A percentile compares a stretch with the other conserved stretches of the same genome.
Conservation (phyloP, 306 rosid genomes). For the Sesbania bispinosa region DNA sequence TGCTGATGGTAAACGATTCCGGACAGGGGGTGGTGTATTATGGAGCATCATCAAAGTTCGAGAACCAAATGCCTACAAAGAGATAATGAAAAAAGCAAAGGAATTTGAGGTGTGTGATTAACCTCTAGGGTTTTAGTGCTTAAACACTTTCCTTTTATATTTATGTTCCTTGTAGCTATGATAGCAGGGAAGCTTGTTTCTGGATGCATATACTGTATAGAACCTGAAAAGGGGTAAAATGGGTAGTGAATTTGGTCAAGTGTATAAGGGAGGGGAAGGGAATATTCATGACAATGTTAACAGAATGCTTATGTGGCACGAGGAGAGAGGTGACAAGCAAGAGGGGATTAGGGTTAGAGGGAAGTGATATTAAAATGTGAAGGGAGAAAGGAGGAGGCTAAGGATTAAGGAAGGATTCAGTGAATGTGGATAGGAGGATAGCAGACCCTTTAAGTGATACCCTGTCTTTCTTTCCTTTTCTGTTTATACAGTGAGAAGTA, state of each 20-base stretch:
- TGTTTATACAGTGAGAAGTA: background rate
- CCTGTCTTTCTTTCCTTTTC: background rate
- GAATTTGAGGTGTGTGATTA: constrained; percentile 75
- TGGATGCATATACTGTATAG: background rate
- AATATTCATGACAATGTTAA: background rate
- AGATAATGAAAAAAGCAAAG: constrained; percentile 77
- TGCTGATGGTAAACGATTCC: constrained; percentile 62
- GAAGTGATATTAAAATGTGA: background rate
- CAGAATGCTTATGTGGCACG: background rate
- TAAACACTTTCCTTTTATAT: background rate
- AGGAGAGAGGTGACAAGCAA: background rate
- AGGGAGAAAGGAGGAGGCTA: background rate
- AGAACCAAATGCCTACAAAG: constrained; percentile 81
- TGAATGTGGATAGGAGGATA: no score
- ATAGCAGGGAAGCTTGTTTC: background rate
- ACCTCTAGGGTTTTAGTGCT: background rate
- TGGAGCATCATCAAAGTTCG: constrained; percentile 80
- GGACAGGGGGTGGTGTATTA: constrained; percentile 85
- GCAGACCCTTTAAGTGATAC: no score
- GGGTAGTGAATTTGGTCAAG: background rate
- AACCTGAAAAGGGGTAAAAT: background rate
- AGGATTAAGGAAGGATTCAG: no score
- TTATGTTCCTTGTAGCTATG: background rate
- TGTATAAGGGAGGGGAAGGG: background rate
- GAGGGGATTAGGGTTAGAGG: background rate